These are phyloP conservation scores for Onygenales sp. DNA, from an alignment of 2,329 filamentous ascomycete genomes.

Conservation along the genomic window DNA sequence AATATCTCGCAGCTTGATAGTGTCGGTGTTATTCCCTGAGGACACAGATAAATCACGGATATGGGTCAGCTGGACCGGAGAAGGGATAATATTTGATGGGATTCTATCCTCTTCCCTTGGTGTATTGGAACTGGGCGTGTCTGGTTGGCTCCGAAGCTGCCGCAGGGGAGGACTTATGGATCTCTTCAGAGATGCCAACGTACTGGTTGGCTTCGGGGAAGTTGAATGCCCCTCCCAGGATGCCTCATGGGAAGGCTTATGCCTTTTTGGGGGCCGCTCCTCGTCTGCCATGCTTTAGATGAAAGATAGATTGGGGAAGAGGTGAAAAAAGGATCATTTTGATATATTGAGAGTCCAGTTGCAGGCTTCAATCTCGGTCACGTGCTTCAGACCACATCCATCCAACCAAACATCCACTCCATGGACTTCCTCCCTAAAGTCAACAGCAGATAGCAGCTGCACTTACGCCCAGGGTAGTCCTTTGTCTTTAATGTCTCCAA, in stretches of 20 bases:
- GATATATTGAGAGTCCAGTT: no score
- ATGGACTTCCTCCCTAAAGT: no score
- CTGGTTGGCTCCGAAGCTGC: neutral
- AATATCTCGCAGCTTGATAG: slow-evolving; percentile 57
- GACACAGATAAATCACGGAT: slow-evolving; percentile 53
- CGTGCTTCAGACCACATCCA: no score
- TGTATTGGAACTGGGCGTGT: neutral
- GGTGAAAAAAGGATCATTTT: neutral
- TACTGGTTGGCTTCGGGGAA: neutral
- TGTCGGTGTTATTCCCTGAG: slow-evolving; percentile 51
- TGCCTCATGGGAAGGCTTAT: slow-evolving; percentile 6
- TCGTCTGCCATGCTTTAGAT: neutral
- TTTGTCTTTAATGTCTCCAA: no score
- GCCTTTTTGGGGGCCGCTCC: slow-evolving; percentile 8
- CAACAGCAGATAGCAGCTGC: no score
- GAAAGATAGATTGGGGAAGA: neutral
- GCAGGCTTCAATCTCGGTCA: no score
- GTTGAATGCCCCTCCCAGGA: neutral
- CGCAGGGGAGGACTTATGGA: slow-evolving; percentile 20
- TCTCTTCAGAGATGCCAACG: slow-evolving; percentile 20
- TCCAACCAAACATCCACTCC: no score
- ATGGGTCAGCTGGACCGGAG: slow-evolving; percentile 63
- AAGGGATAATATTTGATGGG: slow-evolving; percentile 32
- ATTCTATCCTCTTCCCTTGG: neutral
- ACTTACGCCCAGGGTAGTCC: no score